Conservation (phyloP, 768 basidiomycete species). For the Galerina marginata region DNA sequence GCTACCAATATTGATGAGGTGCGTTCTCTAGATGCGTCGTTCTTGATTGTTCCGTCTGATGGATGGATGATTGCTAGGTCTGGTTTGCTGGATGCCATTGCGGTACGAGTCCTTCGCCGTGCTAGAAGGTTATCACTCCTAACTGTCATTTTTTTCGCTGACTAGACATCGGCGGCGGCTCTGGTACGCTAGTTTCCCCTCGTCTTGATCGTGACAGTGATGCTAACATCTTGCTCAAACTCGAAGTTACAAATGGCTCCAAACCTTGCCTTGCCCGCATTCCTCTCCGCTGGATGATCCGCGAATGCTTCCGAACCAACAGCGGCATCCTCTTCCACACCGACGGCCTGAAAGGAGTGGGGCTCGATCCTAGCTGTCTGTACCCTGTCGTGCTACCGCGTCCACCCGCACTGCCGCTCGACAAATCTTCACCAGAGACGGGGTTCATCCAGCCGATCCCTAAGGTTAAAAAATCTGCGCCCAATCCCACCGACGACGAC, state of each 20-base stretch:
- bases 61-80: constrained; percentile 17
- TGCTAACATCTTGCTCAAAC: background rate
- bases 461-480: constrained; percentile 22
- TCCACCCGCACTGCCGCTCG: constrained; percentile 43
- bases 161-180: constrained; percentile 62
- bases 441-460: constrained; percentile 29
- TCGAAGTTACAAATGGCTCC: constrained; percentile 42
- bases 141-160: background rate
- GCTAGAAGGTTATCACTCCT: background rate
- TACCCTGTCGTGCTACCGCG: constrained; percentile 42
- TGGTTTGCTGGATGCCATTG: constrained; percentile 50
- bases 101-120: constrained; percentile 32
- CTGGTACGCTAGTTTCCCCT: constrained; percentile 26
- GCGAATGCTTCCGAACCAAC: constrained; percentile 63
- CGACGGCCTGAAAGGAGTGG: constrained; percentile 45
- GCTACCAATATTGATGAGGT: constrained; percentile 51
- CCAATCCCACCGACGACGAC: constrained; percentile 3
- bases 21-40: constrained; percentile 30
- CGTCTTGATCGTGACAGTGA: background rate
- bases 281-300: constrained; percentile 71
- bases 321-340: constrained; percentile 64
- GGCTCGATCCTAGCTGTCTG: constrained; percentile 41
- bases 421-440: constrained; percentile 29
- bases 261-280: constrained; percentile 52
- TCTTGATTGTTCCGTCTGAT: background rate